Conservation (phyloP, 2,329 filamentous ascomycete genomes). For the Cladosporium velox region DNA sequence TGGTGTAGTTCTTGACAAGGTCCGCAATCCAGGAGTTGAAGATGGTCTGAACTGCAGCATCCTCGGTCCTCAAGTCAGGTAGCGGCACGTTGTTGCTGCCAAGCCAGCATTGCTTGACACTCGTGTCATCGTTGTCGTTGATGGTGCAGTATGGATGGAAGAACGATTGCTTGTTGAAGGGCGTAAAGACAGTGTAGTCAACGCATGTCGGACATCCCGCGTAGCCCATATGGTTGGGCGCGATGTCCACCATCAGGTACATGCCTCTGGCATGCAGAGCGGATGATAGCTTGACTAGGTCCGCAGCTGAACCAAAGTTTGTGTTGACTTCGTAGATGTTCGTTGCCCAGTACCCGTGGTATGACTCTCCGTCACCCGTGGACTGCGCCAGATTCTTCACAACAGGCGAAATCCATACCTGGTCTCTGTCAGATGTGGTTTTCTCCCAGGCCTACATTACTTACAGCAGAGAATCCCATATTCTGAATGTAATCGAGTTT, state of each 20-base stretch:
- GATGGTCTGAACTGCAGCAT: constrained; percentile 38
- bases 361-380: constrained; percentile 37
- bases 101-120: constrained; percentile 46
- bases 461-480: constrained; percentile 42
- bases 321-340: constrained; percentile 47
- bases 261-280: constrained; percentile 48
- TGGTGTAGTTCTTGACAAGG: constrained; percentile 42
- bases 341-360: constrained; percentile 49
- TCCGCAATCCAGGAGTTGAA: constrained; percentile 42
- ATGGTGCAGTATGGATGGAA: constrained; percentile 56
- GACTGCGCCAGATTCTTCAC: constrained; percentile 31
- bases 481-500: constrained; percentile 45
- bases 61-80: constrained; percentile 48
- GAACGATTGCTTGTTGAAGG: constrained; percentile 42
- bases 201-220: constrained; percentile 21
- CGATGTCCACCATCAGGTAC: constrained; percentile 50
- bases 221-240: constrained; percentile 43
- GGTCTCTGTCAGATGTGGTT: background rate
- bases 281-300: constrained; percentile 43
- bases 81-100: constrained; percentile 49
- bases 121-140: constrained; percentile 49
- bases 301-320: constrained; percentile 46
- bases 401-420: constrained; percentile 40
- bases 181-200: constrained; percentile 33
- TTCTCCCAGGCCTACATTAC: background rate